Percentiles rank a stretch among this genome's conserved stretches.
Conservation (phyloP, 352 stramenopile species). For the Pythium oligandrum region DNA sequence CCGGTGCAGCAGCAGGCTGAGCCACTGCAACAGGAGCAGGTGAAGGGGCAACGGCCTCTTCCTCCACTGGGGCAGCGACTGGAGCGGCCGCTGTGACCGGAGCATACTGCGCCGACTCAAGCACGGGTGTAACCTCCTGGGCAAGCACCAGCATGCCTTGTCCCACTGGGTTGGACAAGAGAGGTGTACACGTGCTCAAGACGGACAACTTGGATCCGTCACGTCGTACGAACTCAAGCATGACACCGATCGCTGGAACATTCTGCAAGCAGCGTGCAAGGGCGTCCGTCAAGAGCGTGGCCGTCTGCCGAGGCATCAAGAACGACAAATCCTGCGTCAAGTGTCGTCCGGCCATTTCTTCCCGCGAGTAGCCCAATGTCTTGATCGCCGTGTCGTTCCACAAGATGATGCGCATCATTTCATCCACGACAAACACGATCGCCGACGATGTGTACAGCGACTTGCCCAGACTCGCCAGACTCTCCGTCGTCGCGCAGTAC, state of each 20-base stretch:
- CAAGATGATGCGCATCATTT: slow-evolving; percentile 80
- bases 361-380: slow-evolving; percentile 65
- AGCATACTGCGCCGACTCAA: slow-evolving; percentile 11
- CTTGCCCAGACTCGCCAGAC: slow-evolving; percentile 74
- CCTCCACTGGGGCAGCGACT: neutral
- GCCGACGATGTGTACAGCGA: slow-evolving; percentile 74
- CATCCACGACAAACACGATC: slow-evolving; percentile 80
- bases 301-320: slow-evolving; percentile 54
- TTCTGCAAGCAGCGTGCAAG: slow-evolving; percentile 57
- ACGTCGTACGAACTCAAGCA: slow-evolving; percentile 56
- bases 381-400: slow-evolving; percentile 82
- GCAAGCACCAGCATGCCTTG: slow-evolving; percentile 79
- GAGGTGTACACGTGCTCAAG: slow-evolving; percentile 61
- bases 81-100: neutral
- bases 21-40: neutral
- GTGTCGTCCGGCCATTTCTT: slow-evolving; percentile 76
- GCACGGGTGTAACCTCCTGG: slow-evolving; percentile 53
- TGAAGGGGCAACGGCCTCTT: neutral
- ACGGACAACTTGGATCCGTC: slow-evolving; percentile 59
- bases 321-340: slow-evolving; percentile 67
- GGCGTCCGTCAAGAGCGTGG: slow-evolving; percentile 48
- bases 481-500: slow-evolving; percentile 75
- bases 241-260: slow-evolving; percentile 36
- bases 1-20: neutral
- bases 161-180: slow-evolving; percentile 70